phyloP scores from a whole-genome alignment of 2,329 filamentous ascomycete genomes.

The Botrytis pseudocinerea region DNA sequence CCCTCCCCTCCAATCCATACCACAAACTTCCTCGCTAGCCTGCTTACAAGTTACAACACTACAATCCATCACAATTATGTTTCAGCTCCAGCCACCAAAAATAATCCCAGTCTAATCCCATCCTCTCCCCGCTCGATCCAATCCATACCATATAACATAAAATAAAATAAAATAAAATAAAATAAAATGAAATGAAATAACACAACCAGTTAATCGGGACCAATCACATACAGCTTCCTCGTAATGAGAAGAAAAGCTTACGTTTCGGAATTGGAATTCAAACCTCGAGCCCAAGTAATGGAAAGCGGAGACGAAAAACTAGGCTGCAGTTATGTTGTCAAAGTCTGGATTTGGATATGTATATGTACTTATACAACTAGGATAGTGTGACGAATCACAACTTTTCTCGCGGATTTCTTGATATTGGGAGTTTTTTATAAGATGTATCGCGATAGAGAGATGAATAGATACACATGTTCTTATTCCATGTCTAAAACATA shows the following conservation, averaged over 20 bases:
- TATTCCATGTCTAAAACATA: rapidly evolving
- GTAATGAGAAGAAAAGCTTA: background rate
- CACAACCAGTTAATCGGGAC: background rate
- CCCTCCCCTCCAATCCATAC: background rate
- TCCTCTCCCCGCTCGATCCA: background rate
- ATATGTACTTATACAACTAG: background rate
- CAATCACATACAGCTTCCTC: background rate
- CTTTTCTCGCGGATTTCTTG: background rate
- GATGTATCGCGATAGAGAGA: too few species aligned
- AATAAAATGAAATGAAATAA: background rate
- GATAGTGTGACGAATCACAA: rapidly evolving
- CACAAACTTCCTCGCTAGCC: background rate
- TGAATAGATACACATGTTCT: background rate
- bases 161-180: background rate
- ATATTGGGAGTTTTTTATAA: background rate
- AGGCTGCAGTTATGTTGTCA: background rate
- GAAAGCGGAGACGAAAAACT: rapidly evolving
- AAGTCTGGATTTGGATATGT: background rate
- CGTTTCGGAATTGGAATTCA: background rate
- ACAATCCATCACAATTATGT: background rate
- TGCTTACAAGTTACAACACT: background rate
- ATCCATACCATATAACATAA: background rate
- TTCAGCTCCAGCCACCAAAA: conserved; percentile 6
- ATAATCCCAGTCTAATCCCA: background rate
- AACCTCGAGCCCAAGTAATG: background rate